Evolutionary conservation across 139 green algal species (phyloP), one percentile per base, ranked within the genome.

Genomic region (Coelastrella sp.): DNA sequence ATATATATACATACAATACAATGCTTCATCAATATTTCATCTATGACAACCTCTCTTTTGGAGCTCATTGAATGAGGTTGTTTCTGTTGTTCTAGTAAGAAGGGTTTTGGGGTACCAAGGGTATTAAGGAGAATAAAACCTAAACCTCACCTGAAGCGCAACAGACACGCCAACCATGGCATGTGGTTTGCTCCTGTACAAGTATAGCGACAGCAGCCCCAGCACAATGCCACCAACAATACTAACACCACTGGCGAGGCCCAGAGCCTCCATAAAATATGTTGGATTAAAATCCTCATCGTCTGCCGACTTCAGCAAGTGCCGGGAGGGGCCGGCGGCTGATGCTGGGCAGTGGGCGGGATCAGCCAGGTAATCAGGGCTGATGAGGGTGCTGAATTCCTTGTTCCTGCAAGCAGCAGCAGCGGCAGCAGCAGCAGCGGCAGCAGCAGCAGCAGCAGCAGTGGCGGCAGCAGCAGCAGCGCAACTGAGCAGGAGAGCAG

Each of bases 261-360:
- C 87, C 4, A 80, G 35, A 11, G 87, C 78, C 78, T 91, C 63
- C 35, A 91, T 66, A 78, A 91, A 91, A 11, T 68, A 85, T 12
- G 76, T 87, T 66, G 87, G 87, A n/a, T 81, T 63, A 25, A 82
- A 85, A 58, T 83, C 74, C 8, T 58, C 78, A 25, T 80, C 78
- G 8, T 78, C 78, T 5, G 59, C 78, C 8, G 17, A 68, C 11
- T 24, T 7, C n/a, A 91, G 87, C 65, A 91, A 61, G 74, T 59
- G 74, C 24, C 85, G 85, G 15, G 72, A 22, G 8, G 75, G 75
- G 19, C 65, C 63, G 6, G 24, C 9, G 17, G 15, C 19, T 7
- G 35, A 49, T 11, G 27, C 8, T 3, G 94, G 94, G 87, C 94
- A 96, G 89, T 92, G 84, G 15, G n/a, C 60, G 0, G 94, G 90